Base-by-base conservation (phyloP, 768 basidiomycete species). In the Termitomyces bulborhizus region DNA sequence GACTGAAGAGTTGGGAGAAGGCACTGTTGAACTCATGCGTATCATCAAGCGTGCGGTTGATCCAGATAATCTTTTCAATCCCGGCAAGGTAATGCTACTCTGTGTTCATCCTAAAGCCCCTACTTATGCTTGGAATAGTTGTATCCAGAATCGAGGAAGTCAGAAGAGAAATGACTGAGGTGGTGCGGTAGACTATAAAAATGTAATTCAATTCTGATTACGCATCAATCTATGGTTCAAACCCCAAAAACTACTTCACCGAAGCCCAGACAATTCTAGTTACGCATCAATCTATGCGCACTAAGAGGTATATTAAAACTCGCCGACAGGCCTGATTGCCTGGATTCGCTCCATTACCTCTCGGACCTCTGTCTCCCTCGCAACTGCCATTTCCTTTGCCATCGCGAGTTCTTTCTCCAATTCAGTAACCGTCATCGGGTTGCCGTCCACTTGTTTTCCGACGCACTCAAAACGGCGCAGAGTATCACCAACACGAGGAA, bases 21-120 rank as follows among this genome's bases (percentile, higher is more conserved):
- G 83, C 4, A 95, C 93, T 0, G 85, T 97, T 11, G 80, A 83
- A 46, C 72, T 96, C 9, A 93, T 97, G 93, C 84, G 82, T 73
- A 81, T 77, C n/a, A 77, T 97, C 62, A 98, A 96, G 69, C 70
- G 71, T 40, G 78, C 85, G 2, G 73, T 93, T 12, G 93, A 96
- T 68, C 93, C 93, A 0, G 65, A 81, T 46, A 84, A 88, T 62
- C 72, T 97, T 47, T 77, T 94, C 68, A 97, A 96, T 66, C 93
- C 93, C 6, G 92, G 88, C 41, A 94, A 95, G 72, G 79, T 76
- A 60, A 53, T 55, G 40, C 12, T 34, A 9, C 3, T 8, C 49
- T 46, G 18, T 37, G 39, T 24, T 45, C 4, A 27, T 24, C 16
- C 46, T 6, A 9, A 18, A 18, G 31, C 29, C 27, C 16, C 50